Evolutionary conservation across 805 yeast species (phyloP), one percentile per base, ranked within the genome.

Genomic region (Suhomyces xylopsoci): DNA sequence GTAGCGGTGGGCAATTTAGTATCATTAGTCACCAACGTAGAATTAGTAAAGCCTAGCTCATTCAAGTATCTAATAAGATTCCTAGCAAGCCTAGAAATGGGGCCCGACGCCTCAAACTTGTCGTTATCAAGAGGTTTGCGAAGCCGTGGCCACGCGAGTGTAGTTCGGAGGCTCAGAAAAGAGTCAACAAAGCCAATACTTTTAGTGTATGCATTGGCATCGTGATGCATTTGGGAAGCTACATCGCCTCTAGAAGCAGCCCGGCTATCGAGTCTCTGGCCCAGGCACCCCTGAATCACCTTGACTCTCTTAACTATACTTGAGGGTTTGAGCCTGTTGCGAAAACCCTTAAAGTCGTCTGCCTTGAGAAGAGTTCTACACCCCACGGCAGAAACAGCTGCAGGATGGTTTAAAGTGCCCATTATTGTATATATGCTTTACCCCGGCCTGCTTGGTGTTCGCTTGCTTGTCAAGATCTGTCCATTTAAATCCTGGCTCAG

Each of bases 41-140:
- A 32, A 7, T 46, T 30, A 15, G 47, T 46, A 10, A 58, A 24
- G 5, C 60, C 63, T 12, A 55, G 30, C 34, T 55, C 57, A 19
- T 47, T 51, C 32, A 58, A 52, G 47, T 52, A 52, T 34, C 24
- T 26, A 7, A 50, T 48, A 8, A 58, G 30, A 14, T 43, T 51
- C 32, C 56, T 24, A 8, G 56, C 57, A 20, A 58, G 50, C 26
- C 52, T 38, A 9, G 44, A 12, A 7, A 34, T 22, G 2, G 36
- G 15, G n/a, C 20, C 36, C n/a, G 30, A 10, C 15, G 34, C 17
- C 48, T 49, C 51, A 15, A 43, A 49, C 3, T 44, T 17, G 44
- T 19, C 6, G 10, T 20, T 10, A 17, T 19, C n/a, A 4, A 42
- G 22, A 7, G 32, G 25, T 34, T 20, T 30, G 19, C 17, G 25